Conservation (phyloP, 2,329 filamentous ascomycete genomes). For the Aspergillus persii region DNA sequence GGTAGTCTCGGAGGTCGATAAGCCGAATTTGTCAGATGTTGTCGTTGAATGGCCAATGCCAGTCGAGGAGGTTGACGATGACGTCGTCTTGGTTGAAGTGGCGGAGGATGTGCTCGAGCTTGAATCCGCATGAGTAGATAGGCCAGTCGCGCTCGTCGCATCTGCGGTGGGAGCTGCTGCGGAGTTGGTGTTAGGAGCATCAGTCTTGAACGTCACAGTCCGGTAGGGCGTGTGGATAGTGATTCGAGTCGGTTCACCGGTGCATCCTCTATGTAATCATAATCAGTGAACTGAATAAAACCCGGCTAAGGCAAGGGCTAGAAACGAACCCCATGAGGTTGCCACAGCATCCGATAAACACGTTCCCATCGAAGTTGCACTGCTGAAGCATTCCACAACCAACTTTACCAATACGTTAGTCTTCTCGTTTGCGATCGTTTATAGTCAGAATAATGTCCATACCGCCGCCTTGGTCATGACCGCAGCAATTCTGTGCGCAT, state of each 20-base stretch:
- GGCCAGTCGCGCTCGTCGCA: neutral
- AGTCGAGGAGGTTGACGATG: neutral
- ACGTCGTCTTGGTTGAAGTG: neutral
- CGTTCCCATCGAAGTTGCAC: constrained; percentile 9
- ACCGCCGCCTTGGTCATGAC: constrained; percentile 10
- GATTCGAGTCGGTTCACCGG: constrained; percentile 3
- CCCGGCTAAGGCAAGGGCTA: neutral
- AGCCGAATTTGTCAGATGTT: neutral
- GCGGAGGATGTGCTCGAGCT: neutral
- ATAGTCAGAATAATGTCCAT: neutral
- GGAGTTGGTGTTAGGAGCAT: neutral
- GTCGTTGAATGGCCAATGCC: neutral
- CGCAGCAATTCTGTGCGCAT: constrained; percentile 13
- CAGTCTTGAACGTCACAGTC: neutral
- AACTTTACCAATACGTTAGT: neutral
- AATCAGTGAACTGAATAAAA: neutral
- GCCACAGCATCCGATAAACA: constrained; percentile 13
- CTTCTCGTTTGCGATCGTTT: neutral
- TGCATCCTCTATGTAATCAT: constrained; percentile 2
- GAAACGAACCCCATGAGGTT: constrained; percentile 1
- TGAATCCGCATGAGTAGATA: neutral
- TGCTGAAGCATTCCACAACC: constrained; percentile 8
- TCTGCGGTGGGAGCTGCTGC: neutral
- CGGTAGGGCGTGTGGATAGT: constrained; percentile 11
- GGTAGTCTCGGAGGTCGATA: neutral